Percentiles rank a stretch among this genome's conserved stretches.
Conservation (phyloP, 2,329 filamentous ascomycete species). For the Aspergillus tamarii region DNA sequence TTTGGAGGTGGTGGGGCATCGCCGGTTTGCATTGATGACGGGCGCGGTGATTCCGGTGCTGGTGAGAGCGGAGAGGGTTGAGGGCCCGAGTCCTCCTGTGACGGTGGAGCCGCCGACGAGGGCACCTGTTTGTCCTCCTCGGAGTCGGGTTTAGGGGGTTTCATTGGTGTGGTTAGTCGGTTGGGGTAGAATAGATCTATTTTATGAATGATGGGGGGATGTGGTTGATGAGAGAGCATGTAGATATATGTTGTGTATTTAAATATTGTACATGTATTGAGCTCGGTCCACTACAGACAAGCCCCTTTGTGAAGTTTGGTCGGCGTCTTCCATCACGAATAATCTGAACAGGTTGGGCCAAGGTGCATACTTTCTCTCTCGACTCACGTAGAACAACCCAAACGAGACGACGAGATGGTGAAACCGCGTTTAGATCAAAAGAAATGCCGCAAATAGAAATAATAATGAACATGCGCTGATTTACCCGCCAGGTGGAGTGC, state of each 20-base stretch:
- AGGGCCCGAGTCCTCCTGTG: constrained; percentile 22
- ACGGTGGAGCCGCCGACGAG: constrained; percentile 29
- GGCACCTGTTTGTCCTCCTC: constrained; percentile 16
- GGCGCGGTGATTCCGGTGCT: constrained; percentile 57
- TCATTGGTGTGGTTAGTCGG: not conserved
- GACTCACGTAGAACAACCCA: not conserved
- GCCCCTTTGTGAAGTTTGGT: not conserved
- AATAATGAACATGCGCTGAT: constrained; percentile 1
- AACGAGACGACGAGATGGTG: not conserved
- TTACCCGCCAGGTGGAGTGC: constrained; percentile 2
- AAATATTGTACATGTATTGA: constrained; percentile 17
- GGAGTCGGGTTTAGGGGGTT: not conserved
- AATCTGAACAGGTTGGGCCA: not conserved
- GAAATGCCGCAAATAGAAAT: constrained; percentile 7
- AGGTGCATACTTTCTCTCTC: not conserved
- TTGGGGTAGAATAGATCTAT: not conserved
- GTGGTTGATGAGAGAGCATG: not conserved
- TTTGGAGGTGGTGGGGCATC: constrained; percentile 51
- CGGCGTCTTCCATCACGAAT: not conserved
- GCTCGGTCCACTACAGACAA: constrained; percentile 1
- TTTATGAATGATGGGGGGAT: not conserved
- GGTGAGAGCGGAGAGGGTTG: constrained; percentile 45
- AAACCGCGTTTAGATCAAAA: not conserved
- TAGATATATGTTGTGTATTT: constrained; percentile 16
- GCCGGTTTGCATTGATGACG: constrained; percentile 51